Base-by-base conservation (phyloP, 1,284 basidiomycete species). In the Vanrija humicola region DNA sequence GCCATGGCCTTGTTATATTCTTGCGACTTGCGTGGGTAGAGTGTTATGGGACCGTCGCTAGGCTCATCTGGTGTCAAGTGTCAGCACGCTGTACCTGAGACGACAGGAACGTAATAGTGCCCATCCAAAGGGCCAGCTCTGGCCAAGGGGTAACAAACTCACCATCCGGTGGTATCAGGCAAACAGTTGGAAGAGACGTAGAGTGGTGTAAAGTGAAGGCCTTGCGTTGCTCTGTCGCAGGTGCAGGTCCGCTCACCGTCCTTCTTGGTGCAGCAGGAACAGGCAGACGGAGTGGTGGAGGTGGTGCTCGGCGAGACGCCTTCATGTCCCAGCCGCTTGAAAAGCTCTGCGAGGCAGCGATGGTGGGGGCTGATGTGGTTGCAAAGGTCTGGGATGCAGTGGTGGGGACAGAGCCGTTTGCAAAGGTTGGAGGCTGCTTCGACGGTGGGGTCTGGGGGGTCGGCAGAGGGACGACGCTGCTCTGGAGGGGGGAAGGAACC, bases 161-260 rank as follows among this genome's bases (percentile, higher is more conserved):
- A 60, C 58, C 58, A 38, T 50, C 51, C 14, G 58, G 58, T 6
- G 58, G 58, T 3, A 52, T 56, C 6, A 60, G 38, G 1, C 56
- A 52, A 18, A 60, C 58, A 6, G 34, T 28, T 0, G 58, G 58
- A 19, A 56, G 54, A 28, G 42, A n/a, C 19, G 15, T 14, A 14
- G 21, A 3, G 34, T 29, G 28, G 50, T 38, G 19, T 29, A 39
- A 14, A 34, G 34, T 34, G 9, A 14, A 12, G 34, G 2, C 12
- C 14, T 12, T 34, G 34, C 34, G 34, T 15, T 34, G 34, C 12
- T 34, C 34, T 12, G 14, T 15, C 34, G 14, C 34, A 14, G 34
- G 34, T 34, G 34, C 34, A 34, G 34, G 34, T 34, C 34, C 34
- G 34, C 34, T 34, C 12, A 34, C 34, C 9, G 34, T 34, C 34